Base-by-base conservation (phyloP, 2,329 filamentous ascomycete species). In the Sordariomycetes sp. region DNA sequence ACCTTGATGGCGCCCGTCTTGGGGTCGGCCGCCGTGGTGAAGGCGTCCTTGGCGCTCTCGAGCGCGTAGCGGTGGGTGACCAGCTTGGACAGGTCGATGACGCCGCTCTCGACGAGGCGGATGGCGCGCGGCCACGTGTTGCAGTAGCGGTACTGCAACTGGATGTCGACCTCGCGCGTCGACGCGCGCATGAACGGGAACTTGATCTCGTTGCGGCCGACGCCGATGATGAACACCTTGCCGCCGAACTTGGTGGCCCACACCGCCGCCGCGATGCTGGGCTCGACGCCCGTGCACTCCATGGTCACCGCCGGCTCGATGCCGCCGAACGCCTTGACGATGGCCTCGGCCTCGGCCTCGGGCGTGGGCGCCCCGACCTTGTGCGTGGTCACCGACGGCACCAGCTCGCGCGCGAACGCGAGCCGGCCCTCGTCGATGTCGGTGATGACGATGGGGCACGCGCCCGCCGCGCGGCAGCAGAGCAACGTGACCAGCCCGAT, bases 1-100 rank as follows among this genome's bases (percentile, higher is more conserved):
- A 97, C 92, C 80, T 97, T 97, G 74, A 97, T 97, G n/a, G 92
- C 90, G 7, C 93, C 92, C 56, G 89, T 96, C 78, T 88, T 91
- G 46, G 90, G 87, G 72, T 97, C 85, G 10, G 88, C 84, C 22
- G 92, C 90, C 48, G 89, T 94, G 75, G 91, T 85, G 72, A 97
- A 97, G 8, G 93, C 93, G 74, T 93, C 83, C 32, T 94, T 72
- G 0, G 92, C 91, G 69, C 97, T 87, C 74, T 96, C 92, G 43
- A 97, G 75, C 63, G 80, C 77, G 74, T 88, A 97, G 20, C 90
- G 81, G 76, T 97, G 93, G 48, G 93, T 97, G 54, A 97, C 90
- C 61, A 97, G 75, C 73, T 83, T 88, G 66, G 81, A 81, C 69
- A 97, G 75, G 69, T 95, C 85, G 65, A 97, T 82, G 3, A 97